Evolutionary conservation across 2,329 filamentous ascomycete genomes (phyloP), one percentile per base, ranked within the genome.

Genomic region (Akanthomyces dipterigenus): DNA sequence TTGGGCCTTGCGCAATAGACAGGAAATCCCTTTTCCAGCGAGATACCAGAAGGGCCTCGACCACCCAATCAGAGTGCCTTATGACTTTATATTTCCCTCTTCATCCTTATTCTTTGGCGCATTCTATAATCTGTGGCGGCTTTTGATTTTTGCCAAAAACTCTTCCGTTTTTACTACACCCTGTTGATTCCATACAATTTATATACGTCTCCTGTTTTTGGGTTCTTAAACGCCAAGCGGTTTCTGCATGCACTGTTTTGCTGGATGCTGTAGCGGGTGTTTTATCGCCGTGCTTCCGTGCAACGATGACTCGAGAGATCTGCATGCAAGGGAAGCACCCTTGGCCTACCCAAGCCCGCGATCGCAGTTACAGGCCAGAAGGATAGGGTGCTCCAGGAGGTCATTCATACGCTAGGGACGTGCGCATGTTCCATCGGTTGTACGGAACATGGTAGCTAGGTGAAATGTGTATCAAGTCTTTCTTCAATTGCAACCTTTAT

Each of bases 1-100:
- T 57, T 57, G 45, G 60, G 60, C 28, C 46, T 51, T 56, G 53
- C 60, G 59, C 62, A 59, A 56, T 50, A 62, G 51, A 62, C 56
- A 43, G 45, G 53, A 24, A 45, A 55, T 55, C 50, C 42, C 28
- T 55, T 62, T 62, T 53, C 53, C 60, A 57, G 60, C 60, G 53
- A 62, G 58, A 60, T 60, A 60, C 58, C 58, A 60, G 50, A 60
- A 45, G 50, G 49, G 49, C 58, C 58, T 60, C 58, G 42, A 55
- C 42, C 40, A 14, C 50, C 3, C 51, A 28, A 51, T 24, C 58
- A 20, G 58, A 60, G 58, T 48, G 58, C 58, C 50, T 55, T 55
- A 59, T 60, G 49, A 53, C 55, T 38, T 58, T 58, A 53, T 18
- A 53, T 59, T 36, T 54, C 22, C 31, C 34, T 28, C 45, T 54